Evolutionary conservation across 306 rosid species (phyloP).

Genomic region (Prosopis cineraria): DNA sequence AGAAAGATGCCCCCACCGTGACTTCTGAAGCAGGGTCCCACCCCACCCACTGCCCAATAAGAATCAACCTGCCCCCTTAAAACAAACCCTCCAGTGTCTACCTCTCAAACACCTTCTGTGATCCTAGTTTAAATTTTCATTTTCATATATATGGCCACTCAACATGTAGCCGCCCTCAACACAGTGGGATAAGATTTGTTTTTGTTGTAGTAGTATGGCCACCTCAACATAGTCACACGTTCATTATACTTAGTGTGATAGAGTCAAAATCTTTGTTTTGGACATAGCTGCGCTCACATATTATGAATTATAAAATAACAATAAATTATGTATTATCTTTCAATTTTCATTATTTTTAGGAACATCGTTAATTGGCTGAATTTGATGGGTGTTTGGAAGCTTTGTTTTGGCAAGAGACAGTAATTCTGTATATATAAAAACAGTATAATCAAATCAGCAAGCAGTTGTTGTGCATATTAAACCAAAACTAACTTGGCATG

Average conservation of each 20-base stretch:
- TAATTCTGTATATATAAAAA: neutral
- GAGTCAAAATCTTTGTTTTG: constrained; percentile 17
- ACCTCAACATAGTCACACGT: constrained; percentile 24
- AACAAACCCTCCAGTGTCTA: constrained; percentile 40
- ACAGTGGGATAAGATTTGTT: too few relatives aligned
- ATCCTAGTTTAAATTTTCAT: constrained; percentile 28
- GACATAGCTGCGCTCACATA: constrained; percentile 12
- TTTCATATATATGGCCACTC: constrained; percentile 27
- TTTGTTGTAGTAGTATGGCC: too few relatives aligned
- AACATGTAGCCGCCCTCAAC: too few relatives aligned
- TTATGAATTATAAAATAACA: neutral
- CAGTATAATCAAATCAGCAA: neutral
- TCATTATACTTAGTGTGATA: constrained; percentile 2
- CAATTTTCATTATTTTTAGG: neutral
- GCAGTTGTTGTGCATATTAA: neutral
- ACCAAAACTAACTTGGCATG: constrained; percentile 22
- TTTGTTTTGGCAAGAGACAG: constrained; percentile 3
- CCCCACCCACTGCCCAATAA: constrained; percentile 61
- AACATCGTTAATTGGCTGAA: constrained; percentile 20
- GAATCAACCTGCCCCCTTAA: constrained; percentile 47
- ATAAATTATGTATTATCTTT: neutral
- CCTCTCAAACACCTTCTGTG: constrained; percentile 31
- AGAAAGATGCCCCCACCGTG: constrained; percentile 57
- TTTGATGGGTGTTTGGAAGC: neutral
- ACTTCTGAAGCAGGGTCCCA: constrained; percentile 51